Evolutionary conservation across 805 yeast genomes (phyloP), one percentile per base, ranked within the genome.

Genomic region (Lachancea meyersii): DNA sequence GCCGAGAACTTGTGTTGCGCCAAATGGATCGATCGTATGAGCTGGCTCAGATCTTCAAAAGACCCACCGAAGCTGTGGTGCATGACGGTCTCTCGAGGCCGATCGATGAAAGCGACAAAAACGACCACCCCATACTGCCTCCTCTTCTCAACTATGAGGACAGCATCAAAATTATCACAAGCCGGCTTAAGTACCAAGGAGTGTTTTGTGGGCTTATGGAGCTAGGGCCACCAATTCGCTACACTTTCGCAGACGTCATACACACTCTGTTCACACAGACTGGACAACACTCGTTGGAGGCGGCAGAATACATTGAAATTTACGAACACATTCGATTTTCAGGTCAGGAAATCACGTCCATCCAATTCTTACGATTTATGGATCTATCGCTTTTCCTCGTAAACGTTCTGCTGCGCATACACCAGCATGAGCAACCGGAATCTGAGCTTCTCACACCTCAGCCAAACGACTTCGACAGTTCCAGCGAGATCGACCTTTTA

Each of bases 271-370:
- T 54, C 35, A 49, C 53, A 35, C 31, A 41, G 2, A 49, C 42
- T 19, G 46, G 48, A 22, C 42, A 40, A 4, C 41, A 44, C 27
- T 27, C 28, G 3, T 42, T 46, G 17, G 60, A 46, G 36, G 61
- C 48, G 16, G 48, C 52, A 24, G 57, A 65, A 27, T 75, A 74
- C 47, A 64, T 79, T 3, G 67, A 65, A 3, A 59, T 76, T 11
- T 88, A 86, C 63, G 96, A 88, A 50, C 65, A 68, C 38, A 69
- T 82, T 28, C 68, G 86, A 46, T 88, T 79, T 60, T 75, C 91
- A 5, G 83, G 85, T 2, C 60, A 68, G 16, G 69, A 77, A 14
- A 76, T 86, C 14, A 61, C 73, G 1, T 79, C 80, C 48, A 67
- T 64, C 3, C 82, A 81, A 31, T 77, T 88, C 53, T 61, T 76